Evolutionary conservation across 768 basidiomycete genomes (phyloP).

Genomic region (Russula sp.): DNA sequence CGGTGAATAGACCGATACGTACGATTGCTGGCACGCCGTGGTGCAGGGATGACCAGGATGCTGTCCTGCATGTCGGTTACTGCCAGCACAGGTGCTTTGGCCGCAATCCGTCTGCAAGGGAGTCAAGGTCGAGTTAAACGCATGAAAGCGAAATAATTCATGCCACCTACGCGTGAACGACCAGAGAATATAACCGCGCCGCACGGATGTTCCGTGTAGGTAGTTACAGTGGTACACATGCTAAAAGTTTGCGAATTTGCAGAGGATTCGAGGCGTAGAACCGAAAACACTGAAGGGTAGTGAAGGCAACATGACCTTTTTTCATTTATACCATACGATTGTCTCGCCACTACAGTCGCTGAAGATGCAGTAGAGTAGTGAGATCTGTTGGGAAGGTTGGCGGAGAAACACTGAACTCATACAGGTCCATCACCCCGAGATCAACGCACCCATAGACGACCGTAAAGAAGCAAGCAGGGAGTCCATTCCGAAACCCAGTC

Average conservation of each 20-base stretch:
- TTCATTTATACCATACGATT: conserved; percentile 5
- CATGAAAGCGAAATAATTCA: neutral
- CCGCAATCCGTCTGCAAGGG: conserved; percentile 12
- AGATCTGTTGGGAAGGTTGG: neutral
- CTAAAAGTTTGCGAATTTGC: neutral
- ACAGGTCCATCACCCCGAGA: too few species aligned
- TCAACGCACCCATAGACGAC: too few species aligned
- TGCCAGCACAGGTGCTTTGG: conserved; percentile 9
- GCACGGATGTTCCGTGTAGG: conserved; percentile 9
- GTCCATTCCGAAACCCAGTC: too few species aligned
- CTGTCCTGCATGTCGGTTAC: neutral
- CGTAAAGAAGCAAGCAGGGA: too few species aligned
- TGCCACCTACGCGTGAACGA: conserved; percentile 1
- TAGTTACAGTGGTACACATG: conserved; percentile 16
- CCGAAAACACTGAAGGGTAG: neutral
- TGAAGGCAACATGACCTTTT: neutral
- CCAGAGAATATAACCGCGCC: conserved; percentile 12
- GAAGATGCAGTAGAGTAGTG: neutral
- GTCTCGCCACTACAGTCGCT: neutral
- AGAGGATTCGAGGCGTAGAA: neutral
- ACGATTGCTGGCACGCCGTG: conserved; percentile 12
- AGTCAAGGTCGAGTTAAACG: neutral
- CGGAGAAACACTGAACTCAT: too few species aligned
- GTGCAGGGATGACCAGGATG: conserved; percentile 13
- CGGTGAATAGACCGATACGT: neutral